Percentiles rank a stretch among this genome's conserved stretches.
Conservation (phyloP, 148 eudicot species). For the Bassia scoparia region DNA sequence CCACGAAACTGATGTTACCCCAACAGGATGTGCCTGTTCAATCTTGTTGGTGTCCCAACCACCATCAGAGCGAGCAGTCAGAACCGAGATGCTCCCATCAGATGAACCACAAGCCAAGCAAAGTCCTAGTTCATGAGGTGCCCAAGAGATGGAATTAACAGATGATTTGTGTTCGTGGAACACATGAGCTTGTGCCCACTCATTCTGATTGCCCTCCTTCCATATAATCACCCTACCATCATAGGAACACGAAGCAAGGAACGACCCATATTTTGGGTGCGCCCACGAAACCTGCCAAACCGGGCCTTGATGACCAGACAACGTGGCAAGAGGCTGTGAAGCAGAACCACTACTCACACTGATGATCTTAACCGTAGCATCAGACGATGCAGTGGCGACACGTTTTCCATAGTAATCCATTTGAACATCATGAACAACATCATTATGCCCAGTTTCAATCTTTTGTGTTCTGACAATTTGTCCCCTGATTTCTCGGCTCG, state of each 20-base stretch:
- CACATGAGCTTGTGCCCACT: conserved; percentile 73
- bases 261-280: conserved; percentile 82
- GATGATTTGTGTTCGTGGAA: conserved; percentile 79
- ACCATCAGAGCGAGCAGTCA: conserved; percentile 70
- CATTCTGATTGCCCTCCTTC: conserved; percentile 86
- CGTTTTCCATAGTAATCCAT: conserved; percentile 95
- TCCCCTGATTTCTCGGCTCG: conserved; percentile 2
- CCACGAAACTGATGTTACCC: conserved; percentile 90
- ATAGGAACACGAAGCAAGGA: conserved; percentile 86
- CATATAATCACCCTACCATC: conserved; percentile 86
- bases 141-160: conserved; percentile 86
- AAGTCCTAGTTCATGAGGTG: conserved; percentile 85
- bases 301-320: conserved; percentile 80
- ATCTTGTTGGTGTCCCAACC: conserved; percentile 79
- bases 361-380: conserved; percentile 57
- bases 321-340: conserved; percentile 66
- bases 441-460: conserved; percentile 76
- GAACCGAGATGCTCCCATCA: conserved; percentile 82
- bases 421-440: conserved; percentile 77
- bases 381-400: conserved; percentile 80
- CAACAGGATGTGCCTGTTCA: conserved; percentile 92
- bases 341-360: conserved; percentile 52
- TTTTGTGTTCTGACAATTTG: conserved; percentile 71
- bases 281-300: conserved; percentile 98
- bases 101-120: conserved; percentile 91